phyloP scores from a whole-genome alignment of 257 asterid species.

The Coffea canephora region DNA sequence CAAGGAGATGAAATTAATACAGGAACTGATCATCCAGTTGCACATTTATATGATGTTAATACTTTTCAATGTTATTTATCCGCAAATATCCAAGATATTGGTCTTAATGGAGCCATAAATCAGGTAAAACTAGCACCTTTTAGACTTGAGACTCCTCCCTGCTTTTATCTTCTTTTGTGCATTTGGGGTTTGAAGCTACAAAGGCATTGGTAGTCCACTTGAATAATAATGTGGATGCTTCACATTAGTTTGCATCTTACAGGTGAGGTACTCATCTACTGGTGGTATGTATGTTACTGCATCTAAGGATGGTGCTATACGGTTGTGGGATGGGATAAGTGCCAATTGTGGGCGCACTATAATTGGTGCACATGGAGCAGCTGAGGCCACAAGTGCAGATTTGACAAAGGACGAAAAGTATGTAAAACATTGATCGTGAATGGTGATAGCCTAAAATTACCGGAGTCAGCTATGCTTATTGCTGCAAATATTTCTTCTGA shows the following conservation, averaged over 20 bases:
- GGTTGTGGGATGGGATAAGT: slow-evolving; percentile 82
- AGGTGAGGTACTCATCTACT: slow-evolving; percentile 74
- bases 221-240: background rate
- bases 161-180: background rate
- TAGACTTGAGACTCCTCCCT: background rate
- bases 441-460: background rate
- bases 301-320: slow-evolving; percentile 75
- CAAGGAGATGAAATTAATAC: slow-evolving; percentile 22
- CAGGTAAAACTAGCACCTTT: slow-evolving; percentile 39
- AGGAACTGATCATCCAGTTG: slow-evolving; percentile 85
- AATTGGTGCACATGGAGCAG: slow-evolving; percentile 72
- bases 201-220: background rate
- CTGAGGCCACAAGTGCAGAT: slow-evolving; percentile 71
- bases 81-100: slow-evolving; percentile 57
- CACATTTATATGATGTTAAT: slow-evolving; percentile 77
- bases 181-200: background rate
- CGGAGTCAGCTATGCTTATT: background rate
- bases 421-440: background rate
- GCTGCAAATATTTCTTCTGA: slow-evolving; percentile 2
- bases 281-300: slow-evolving; percentile 88
- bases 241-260: background rate
- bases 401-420: slow-evolving; percentile 81
- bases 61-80: slow-evolving; percentile 82
- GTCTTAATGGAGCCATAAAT: slow-evolving; percentile 70
- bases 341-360: slow-evolving; percentile 69